Evolutionary conservation across 2,329 filamentous ascomycete species (phyloP).

Genomic region (Cadophora gregata): DNA sequence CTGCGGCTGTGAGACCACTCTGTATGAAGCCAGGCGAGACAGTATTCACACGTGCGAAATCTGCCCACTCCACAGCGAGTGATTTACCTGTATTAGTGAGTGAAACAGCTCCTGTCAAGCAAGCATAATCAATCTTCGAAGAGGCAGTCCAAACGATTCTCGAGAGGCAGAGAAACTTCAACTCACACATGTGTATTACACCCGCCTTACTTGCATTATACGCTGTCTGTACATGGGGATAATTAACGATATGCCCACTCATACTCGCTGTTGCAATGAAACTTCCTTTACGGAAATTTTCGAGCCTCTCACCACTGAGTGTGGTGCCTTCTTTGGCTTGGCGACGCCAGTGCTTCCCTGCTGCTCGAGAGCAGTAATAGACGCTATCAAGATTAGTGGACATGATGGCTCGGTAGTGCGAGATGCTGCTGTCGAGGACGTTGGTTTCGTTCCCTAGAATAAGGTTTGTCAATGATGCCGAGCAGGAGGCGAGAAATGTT

Average conservation of each 20-base stretch:
- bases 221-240: conserved; percentile 12
- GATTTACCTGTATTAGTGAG: conserved; percentile 1
- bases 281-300: neutral
- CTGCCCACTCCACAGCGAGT: conserved; percentile 60
- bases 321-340: neutral
- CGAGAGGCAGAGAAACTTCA: neutral
- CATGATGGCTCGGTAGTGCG: neutral
- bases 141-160: too few species aligned
- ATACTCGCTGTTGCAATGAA: conserved; percentile 9
- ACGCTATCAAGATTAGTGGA: conserved; percentile 8
- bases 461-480: neutral
- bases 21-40: conserved; percentile 71
- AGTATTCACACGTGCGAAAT: conserved; percentile 71
- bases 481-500: neutral
- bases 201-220: conserved; percentile 14
- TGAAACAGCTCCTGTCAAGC: neutral
- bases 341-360: neutral
- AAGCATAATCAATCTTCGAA: too few species aligned
- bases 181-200: conserved; percentile 7
- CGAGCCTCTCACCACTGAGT: neutral
- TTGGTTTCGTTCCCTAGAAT: neutral
- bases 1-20: neutral
- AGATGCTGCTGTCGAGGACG: neutral
- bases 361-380: neutral
- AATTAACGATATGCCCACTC: neutral